Base-by-base conservation (phyloP, 1,139 yeast species). In the Suhomyces choctaworum region DNA sequence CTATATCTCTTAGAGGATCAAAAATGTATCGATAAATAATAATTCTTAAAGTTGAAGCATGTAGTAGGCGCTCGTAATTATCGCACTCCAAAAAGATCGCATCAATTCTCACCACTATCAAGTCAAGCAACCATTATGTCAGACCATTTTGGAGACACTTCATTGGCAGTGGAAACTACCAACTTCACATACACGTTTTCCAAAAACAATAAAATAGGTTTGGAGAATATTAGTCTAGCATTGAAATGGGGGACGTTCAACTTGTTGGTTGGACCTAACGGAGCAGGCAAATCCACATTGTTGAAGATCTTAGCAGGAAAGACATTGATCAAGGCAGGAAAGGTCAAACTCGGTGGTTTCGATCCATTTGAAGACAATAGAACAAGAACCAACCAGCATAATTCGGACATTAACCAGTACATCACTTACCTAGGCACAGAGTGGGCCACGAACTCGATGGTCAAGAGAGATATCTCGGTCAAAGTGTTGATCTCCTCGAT, bases 241-340 rank as follows among this genome's bases (percentile, higher is more conserved):
- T 68, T 92, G 13, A 80, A 82, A 1, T 78, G 85, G 73, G 81
- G 85, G 5, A 76, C 92, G 1, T 74, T 96, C 41, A 79, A 90
- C 14, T 66, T 92, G 30, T 61, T 92, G 9, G 72, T 92, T 25
- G 98, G 98, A 0, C 95, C 97, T 19, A 92, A 92, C 53, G 98
- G 98, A 15, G 97, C 98, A 2, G 98, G 98, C 5, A 92, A 92
- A 58, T 86, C 96, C 1, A 92, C 98, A 0, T 61, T 92, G 30
- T 69, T 92, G 44, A 78, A 81, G 52, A 75, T 92, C 10, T 66
- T 92, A 21, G 96, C 97, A 1, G 98, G 98, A 7, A 92, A 90
- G 53, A 88, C 95, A 3, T 70, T 92, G 42, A 83, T 95, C 42
- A 79, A 81, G 37, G 68, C 75, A 21, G 97, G 96, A 0, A 62